Percentiles rank a stretch among this genome's conserved stretches.
phyloP scores from a whole-genome alignment of 768 basidiomycete species.

The Tulasnella sp. region DNA sequence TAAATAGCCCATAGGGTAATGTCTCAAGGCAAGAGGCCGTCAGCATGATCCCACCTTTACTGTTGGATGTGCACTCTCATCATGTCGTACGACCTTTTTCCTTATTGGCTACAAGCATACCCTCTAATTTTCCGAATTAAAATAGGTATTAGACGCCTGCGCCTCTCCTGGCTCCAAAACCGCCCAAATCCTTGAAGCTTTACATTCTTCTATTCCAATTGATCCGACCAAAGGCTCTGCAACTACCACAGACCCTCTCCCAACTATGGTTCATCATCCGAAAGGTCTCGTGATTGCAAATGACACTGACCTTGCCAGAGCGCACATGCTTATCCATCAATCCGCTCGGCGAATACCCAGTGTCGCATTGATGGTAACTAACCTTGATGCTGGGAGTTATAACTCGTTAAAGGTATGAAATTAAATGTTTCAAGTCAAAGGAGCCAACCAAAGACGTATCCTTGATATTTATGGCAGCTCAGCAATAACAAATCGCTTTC shows the following conservation, averaged over 20 bases:
- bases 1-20: slow-evolving; percentile 54
- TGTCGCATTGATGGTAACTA: slow-evolving; percentile 88
- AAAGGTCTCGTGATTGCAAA: slow-evolving; percentile 87
- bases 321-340: slow-evolving; percentile 94
- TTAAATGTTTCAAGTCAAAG: slow-evolving; percentile 18
- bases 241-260: slow-evolving; percentile 43
- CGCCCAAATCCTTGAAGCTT: slow-evolving; percentile 87
- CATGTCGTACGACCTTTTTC: slow-evolving; percentile 48
- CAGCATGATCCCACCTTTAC: slow-evolving; percentile 95
- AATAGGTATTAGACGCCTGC: slow-evolving; percentile 88
- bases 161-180: slow-evolving; percentile 99
- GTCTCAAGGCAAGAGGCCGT: slow-evolving; percentile 94
- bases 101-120: not conserved
- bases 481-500: slow-evolving; percentile 37
- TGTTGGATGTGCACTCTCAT: slow-evolving; percentile 88
- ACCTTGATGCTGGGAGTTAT: slow-evolving; percentile 84
- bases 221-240: no score
- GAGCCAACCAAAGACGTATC: not conserved
- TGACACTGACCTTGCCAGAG: slow-evolving; percentile 86
- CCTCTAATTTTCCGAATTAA: not conserved
- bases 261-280: slow-evolving; percentile 36
- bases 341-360: slow-evolving; percentile 87
- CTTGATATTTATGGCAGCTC: slow-evolving; percentile 21
- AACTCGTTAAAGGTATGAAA: slow-evolving; percentile 45
- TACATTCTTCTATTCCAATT: slow-evolving; percentile 77